A percentile compares a stretch with the other conserved stretches of the same genome.
Conservation (phyloP, 345 rosid genomes). For the Populus alba region DNA sequence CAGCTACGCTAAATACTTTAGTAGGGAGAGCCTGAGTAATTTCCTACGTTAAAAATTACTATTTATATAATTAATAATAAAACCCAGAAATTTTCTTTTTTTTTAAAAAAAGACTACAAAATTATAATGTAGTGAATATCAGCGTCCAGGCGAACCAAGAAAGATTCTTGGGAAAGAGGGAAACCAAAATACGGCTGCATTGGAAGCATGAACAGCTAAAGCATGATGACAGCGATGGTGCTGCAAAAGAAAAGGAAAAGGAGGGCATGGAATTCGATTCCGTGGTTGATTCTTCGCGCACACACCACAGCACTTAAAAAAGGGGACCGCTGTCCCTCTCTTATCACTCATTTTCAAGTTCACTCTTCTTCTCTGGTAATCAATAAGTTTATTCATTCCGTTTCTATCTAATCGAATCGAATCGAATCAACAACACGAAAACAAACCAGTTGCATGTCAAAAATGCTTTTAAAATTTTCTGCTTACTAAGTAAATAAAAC, state of each 20-base stretch:
- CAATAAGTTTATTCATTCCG: not conserved
- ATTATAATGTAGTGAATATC: too few species aligned
- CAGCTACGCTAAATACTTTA: too few species aligned
- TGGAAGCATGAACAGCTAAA: not conserved
- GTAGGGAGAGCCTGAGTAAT: too few species aligned
- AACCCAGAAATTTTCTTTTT: too few species aligned
- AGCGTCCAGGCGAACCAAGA: too few species aligned
- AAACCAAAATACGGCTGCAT: too few species aligned
- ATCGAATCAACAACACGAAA: not conserved
- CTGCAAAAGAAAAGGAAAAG: not conserved
- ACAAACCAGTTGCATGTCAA: not conserved
- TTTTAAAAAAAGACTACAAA: too few species aligned
- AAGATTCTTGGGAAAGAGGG: too few species aligned
- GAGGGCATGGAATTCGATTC: slow-evolving; percentile 40
- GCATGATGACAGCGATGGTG: not conserved
- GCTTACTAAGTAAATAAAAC: not conserved
- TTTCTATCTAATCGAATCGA: not conserved
- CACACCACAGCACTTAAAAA: not conserved
- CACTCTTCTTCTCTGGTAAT: not conserved
- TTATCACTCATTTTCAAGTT: not conserved
- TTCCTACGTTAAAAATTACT: too few species aligned
- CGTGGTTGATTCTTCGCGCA: slow-evolving; percentile 13
- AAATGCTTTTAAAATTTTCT: not conserved
- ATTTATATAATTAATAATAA: too few species aligned
- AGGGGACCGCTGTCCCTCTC: not conserved